These are phyloP conservation scores for Desmodesmus armatus DNA, from an alignment of 139 green algal genomes.

Conservation along the genomic window DNA sequence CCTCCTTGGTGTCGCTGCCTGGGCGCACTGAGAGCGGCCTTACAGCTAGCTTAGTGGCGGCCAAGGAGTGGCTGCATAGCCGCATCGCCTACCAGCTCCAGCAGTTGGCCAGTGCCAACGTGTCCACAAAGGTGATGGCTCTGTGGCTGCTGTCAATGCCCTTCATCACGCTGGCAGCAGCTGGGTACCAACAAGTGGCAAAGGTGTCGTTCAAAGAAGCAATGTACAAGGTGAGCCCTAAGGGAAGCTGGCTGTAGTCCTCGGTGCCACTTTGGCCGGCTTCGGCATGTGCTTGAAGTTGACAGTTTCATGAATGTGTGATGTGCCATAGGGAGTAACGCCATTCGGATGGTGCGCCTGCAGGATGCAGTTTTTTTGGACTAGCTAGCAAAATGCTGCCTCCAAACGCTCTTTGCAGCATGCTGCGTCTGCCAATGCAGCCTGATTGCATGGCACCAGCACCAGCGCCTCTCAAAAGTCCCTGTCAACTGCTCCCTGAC, in stretches of 20 bases:
- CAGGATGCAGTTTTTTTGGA: no score
- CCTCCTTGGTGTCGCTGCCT: background rate
- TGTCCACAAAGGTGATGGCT: background rate
- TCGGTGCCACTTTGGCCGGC: no score
- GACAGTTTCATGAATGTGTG: no score
- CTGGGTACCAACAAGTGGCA: constrained; percentile 14
- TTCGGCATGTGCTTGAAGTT: no score
- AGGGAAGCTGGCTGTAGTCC: no score
- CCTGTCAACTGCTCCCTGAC: no score
- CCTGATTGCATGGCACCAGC: background rate
- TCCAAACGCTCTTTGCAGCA: no score
- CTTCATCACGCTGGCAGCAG: constrained; percentile 30
- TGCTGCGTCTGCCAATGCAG: background rate
- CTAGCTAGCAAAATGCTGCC: no score
- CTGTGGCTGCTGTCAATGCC: constrained; percentile 9
- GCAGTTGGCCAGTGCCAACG: constrained; percentile 22
- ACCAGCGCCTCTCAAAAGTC: no score
- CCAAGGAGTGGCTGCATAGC: constrained; percentile 29
- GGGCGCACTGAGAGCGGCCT: background rate
- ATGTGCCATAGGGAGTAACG: no score
- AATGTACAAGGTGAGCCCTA: constrained; percentile 44
- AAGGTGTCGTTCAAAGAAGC: background rate
- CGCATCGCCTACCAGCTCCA: constrained; percentile 34
- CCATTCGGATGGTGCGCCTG: no score
- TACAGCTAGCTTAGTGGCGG: background rate